phyloP scores from a whole-genome alignment of 2,329 filamentous ascomycete genomes.

The Sphaerulina vaccinii region DNA sequence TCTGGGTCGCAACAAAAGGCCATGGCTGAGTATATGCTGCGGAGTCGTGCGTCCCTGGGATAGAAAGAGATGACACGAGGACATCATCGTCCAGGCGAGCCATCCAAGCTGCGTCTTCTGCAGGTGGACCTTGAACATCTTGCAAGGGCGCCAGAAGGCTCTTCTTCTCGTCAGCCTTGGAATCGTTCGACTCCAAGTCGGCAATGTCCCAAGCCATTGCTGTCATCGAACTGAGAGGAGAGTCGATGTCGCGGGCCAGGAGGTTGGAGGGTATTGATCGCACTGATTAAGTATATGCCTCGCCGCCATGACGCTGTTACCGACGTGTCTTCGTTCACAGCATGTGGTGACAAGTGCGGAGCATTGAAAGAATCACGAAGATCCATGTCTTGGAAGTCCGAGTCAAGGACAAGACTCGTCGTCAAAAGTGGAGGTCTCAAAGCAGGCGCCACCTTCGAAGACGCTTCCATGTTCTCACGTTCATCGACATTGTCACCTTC shows the following conservation, averaged over 20 bases:
- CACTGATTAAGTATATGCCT: background rate
- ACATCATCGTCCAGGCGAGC: constrained; percentile 25
- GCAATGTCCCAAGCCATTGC: background rate
- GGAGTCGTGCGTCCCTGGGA: constrained; percentile 41
- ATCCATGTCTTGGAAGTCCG: no score
- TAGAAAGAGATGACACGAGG: constrained; percentile 33
- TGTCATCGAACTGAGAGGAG: background rate
- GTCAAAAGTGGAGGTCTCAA: no score
- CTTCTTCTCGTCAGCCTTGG: background rate
- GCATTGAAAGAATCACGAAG: no score
- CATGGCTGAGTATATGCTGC: constrained; percentile 37
- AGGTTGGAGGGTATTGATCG: no score
- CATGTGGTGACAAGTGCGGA: no score
- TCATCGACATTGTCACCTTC: no score
- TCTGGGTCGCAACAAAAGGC: constrained; percentile 39
- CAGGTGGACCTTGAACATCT: background rate
- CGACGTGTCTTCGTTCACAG: no score
- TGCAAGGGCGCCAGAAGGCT: background rate
- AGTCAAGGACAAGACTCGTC: no score
- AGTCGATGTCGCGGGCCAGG: background rate
- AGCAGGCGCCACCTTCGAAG: no score
- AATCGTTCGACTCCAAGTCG: background rate
- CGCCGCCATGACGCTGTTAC: background rate
- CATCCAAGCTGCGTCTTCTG: constrained; percentile 19
- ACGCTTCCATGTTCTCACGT: no score